phyloP scores from a whole-genome alignment of 2,329 filamentous ascomycete genomes.

The Stagonosporopsis chrysanthemi region DNA sequence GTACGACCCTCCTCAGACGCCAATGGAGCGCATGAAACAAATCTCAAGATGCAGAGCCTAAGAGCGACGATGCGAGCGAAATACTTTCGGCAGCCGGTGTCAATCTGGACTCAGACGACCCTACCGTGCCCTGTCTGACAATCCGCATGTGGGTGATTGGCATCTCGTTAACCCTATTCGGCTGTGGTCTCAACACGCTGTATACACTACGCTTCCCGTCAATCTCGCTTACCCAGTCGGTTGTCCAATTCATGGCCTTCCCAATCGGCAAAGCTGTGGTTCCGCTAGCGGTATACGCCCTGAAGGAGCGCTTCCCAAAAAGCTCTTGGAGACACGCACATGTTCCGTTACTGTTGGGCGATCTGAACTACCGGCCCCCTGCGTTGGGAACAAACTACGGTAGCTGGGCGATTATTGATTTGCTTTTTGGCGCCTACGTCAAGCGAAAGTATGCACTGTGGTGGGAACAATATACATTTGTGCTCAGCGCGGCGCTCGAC shows the following conservation, averaged over 20 bases:
- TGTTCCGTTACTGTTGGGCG: background rate
- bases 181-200: slow-evolving; percentile 1
- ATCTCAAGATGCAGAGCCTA: background rate
- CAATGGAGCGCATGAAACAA: background rate
- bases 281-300: background rate
- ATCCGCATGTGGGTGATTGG: slow-evolving; percentile 6
- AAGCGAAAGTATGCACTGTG: background rate
- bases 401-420: slow-evolving; percentile 1
- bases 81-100: background rate
- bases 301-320: background rate
- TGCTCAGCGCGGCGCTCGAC: slow-evolving; percentile 2
- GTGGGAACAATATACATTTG: slow-evolving; percentile 1
- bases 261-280: background rate
- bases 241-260: slow-evolving; percentile 1
- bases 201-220: slow-evolving; percentile 2
- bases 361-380: background rate
- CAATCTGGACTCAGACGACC: background rate
- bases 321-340: slow-evolving; percentile 3
- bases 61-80: background rate
- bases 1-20: background rate
- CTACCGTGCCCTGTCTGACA: background rate
- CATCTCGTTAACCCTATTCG: slow-evolving; percentile 1
- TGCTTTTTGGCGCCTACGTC: background rate
- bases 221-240: slow-evolving; percentile 2
- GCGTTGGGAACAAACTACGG: slow-evolving; percentile 3